Evolutionary conservation across 1,284 basidiomycete species (phyloP), one percentile per base, ranked within the genome.

Genomic region (Heterobasidion irregulare): DNA sequence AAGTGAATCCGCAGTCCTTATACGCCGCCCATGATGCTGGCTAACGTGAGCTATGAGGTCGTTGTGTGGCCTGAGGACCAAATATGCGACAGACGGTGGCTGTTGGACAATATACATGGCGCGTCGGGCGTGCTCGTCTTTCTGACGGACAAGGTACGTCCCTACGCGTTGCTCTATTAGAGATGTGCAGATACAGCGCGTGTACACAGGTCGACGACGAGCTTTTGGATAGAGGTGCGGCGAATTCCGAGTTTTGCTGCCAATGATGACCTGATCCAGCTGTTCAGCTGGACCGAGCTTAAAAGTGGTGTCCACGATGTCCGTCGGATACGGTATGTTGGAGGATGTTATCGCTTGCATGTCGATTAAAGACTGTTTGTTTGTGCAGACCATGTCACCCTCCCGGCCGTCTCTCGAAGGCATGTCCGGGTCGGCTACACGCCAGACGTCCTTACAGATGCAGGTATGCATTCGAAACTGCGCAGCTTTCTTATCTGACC

Each of bases 381-480:
- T 51, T 52, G 48, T 58, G 33, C 57, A 92, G 95, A 98, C 61
- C 96, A 98, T 64, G 79, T 94, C 51, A 82, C 89, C 58, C 71
- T 90, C 0, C 65, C 72, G 8, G 80, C 80, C 15, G 71, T 87
- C n/a, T 77, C 82, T n/a, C 71, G 77, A 60, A 78, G 83, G 15
- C 76, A 79, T 1, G 78, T 98, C 58, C 82, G 79, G 50, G 70
- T 98, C 10, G 96, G 96, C 5, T 93, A 94, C 69, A 98, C 94
- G 0, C 94, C 94, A 0, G 88, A 92, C 56, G 87, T 97, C 3
- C 78, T 97, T 18, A 94, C 89, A 10, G 87, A 91, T 63, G 91
- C 94, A 57, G 92, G 93, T 82, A 64, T 55, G 74, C 61, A 13
- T 1, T 6, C 47, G 3, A 26, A 26, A 26, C 26, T 26, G 26